Percentiles rank a stretch among this genome's conserved stretches.
Evolutionary conservation across 2,329 filamentous ascomycete genomes (phyloP).

Genomic region (Cladosporium sp.): DNA sequence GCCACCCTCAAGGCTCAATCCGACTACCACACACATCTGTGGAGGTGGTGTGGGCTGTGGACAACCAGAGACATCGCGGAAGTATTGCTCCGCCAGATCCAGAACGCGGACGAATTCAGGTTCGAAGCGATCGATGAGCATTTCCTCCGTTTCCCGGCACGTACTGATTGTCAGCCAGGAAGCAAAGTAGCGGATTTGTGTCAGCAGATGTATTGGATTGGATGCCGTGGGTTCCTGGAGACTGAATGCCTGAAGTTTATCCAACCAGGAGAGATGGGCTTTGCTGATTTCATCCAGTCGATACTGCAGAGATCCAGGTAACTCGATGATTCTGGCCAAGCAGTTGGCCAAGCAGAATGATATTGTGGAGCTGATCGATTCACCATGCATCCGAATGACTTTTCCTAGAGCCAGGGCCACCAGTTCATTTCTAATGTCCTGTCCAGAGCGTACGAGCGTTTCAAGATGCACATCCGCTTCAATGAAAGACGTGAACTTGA

Average conservation of each 20-base stretch:
- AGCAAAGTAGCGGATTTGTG: constrained; percentile 7
- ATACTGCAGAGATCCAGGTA: not conserved
- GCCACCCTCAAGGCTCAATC: constrained; percentile 4
- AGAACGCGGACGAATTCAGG: not conserved
- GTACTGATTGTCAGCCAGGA: constrained; percentile 5
- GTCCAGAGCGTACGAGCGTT: not conserved
- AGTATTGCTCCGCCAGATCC: not conserved
- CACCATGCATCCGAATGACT: not conserved
- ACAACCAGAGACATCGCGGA: not conserved
- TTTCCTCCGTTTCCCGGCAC: constrained; percentile 3
- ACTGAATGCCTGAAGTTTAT: not conserved
- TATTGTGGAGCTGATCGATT: not conserved
- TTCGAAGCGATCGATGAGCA: not conserved
- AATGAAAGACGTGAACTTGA: not conserved
- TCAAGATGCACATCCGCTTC: constrained; percentile 5
- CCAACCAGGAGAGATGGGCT: not conserved
- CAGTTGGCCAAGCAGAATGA: constrained; percentile 1
- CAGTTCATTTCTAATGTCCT: not conserved
- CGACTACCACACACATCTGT: not conserved
- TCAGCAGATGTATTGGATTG: not conserved
- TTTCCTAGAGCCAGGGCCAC: not conserved
- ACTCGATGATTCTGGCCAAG: not conserved
- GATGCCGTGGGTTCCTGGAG: not conserved
- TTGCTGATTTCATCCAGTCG: not conserved
- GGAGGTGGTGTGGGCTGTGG: not conserved